Conservation (phyloP, 176 grass and related monocot species). For the Bonia amplexicaulis region DNA sequence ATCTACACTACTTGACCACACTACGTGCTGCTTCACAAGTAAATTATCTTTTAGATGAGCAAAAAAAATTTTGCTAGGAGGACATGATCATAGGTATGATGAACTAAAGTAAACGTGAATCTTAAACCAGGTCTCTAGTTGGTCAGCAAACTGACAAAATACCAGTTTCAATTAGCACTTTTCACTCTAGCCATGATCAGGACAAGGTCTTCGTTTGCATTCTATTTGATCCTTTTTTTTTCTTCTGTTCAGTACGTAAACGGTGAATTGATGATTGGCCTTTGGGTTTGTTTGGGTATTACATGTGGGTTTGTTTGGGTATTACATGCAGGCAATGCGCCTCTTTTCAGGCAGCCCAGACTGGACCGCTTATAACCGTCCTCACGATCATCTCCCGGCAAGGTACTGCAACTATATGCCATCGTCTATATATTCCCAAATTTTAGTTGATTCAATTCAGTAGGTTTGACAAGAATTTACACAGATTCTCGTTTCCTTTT, state of each 20-base stretch:
- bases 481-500: not conserved
- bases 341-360: conserved; percentile 18
- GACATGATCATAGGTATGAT: too few species aligned
- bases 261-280: not conserved
- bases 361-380: conserved; percentile 34
- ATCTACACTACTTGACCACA: not conserved
- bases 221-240: not conserved
- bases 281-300: not conserved
- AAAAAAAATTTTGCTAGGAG: too few species aligned
- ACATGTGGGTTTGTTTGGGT: not conserved
- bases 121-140: not conserved
- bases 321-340: conserved; percentile 16
- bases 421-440: not conserved
- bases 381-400: conserved; percentile 29
- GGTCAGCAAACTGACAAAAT: not conserved
- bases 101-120: not conserved
- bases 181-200: not conserved
- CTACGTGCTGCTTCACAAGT: not conserved
- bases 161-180: not conserved
- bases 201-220: not conserved
- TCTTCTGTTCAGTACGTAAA: not conserved
- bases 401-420: not conserved
- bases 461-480: not conserved
- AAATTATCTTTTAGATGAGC: not conserved
- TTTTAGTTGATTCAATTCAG: too few species aligned